Evolutionary conservation across 1,284 basidiomycete genomes (phyloP), one percentile per base, ranked within the genome.

Genomic region (Ceratobasidium sp.): DNA sequence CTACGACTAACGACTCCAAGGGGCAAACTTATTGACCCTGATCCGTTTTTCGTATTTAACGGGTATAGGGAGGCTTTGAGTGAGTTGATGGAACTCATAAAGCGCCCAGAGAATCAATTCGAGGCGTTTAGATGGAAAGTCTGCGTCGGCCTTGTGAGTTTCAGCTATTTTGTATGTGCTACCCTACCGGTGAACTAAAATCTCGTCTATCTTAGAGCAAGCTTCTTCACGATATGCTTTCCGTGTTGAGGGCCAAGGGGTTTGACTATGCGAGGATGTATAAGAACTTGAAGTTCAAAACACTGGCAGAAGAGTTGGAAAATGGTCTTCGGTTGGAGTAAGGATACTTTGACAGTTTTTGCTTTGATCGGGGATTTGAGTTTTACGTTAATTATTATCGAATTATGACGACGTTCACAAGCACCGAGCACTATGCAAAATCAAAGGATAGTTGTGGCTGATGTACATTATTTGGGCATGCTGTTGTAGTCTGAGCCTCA

Each of bases 11-110:
- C 8, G 1, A 46, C 45, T 21, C 45, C 60, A n/a, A 16, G 18
- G 1, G 43, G 26, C 8, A n/a, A 32, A 14, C 26, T 28, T 3
- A 46, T 62, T n/a, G 23, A 62, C n/a, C 23, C 12, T 23, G 60
- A 62, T 18, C 60, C 41, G 6, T 62, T 46, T 46, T 62, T 46
- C 18, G 45, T 62, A 9, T 62, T 45, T 28, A 34, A 39, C 3
- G 60, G 60, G 6, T 62, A 62, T 12, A 28, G 32, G 12, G 26
- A 48, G 6, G 60, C 60, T 4, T 36, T 62, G 14, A 62, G 28
- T 9, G 60, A 62, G 2, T 28, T 62, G 43, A 62, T 62, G 60
- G 14, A 21, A 4, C 21, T 46, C 18, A 48, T 62, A 14, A 28
- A 21, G 1, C 41, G 10, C 10, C 41, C 60, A 3, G 28, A 45